A percentile compares a stretch with the other conserved stretches of the same genome.
Conservation (phyloP, 305 asterid species). For the Rubia peregrina region DNA sequence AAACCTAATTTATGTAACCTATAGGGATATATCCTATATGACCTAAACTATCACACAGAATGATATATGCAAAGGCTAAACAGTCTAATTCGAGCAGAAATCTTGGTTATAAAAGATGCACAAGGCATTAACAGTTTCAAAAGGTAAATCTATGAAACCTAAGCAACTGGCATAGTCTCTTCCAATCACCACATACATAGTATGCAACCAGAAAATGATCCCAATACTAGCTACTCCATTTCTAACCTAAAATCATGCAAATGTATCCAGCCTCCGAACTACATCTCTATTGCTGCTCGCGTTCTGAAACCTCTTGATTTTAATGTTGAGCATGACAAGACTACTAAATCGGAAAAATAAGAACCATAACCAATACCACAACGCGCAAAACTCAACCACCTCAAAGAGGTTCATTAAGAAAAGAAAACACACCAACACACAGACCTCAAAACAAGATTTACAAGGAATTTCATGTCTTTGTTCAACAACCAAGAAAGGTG, state of each 20-base stretch:
- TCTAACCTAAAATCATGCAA: conserved; percentile 4
- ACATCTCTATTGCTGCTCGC: no score
- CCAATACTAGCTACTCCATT: background rate
- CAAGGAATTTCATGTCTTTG: conserved; percentile 2
- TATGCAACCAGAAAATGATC: background rate
- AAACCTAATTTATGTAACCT: no score
- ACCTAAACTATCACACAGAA: background rate
- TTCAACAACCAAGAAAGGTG: background rate
- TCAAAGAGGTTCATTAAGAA: background rate
- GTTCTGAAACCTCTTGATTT: background rate
- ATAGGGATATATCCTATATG: no score
- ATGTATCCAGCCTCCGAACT: background rate
- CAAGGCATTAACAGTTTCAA: no score
- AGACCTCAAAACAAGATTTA: background rate
- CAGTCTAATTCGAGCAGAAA: background rate
- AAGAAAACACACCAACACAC: background rate
- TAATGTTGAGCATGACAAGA: background rate
- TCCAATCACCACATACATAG: background rate
- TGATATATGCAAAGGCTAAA: background rate
- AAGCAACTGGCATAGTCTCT: background rate
- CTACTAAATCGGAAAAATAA: background rate
- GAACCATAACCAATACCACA: background rate
- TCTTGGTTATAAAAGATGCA: no score
- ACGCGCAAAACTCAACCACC: background rate
- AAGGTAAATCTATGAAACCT: background rate